Percentiles rank a stretch among this genome's conserved stretches.
Conservation (phyloP, 2,329 filamentous ascomycete species). For the Phyllosticta capitalensis region DNA sequence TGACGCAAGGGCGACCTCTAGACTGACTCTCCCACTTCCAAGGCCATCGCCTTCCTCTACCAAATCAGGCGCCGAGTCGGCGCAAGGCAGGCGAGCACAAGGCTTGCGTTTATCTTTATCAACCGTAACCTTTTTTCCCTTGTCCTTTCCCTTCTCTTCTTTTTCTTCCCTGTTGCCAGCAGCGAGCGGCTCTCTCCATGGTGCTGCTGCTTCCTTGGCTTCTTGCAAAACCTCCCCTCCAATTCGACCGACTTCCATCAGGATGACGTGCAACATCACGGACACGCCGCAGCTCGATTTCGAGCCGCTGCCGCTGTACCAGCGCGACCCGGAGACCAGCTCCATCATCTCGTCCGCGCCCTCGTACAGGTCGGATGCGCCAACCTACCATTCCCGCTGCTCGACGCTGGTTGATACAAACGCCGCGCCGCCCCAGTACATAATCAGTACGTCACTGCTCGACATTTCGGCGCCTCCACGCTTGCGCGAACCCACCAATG, state of each 20-base stretch:
- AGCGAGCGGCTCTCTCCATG: slow-evolving; percentile 3
- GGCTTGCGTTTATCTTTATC: neutral
- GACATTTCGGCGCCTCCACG: slow-evolving; percentile 4
- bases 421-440: neutral
- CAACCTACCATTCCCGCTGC: slow-evolving; percentile 50
- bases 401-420: slow-evolving; percentile 21
- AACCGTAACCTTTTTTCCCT: neutral
- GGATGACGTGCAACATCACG: slow-evolving; percentile 21
- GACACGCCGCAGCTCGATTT: slow-evolving; percentile 17
- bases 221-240: neutral
- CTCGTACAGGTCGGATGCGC: slow-evolving; percentile 55
- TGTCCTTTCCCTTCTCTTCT: neutral
- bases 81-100: neutral
- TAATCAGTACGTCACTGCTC: slow-evolving; percentile 8
- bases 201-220: neutral
- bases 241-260: no score
- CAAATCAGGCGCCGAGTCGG: neutral
- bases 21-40: neutral
- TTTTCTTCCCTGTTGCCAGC: no score
- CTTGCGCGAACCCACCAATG: slow-evolving; percentile 9
- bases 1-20: neutral
- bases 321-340: slow-evolving; percentile 52
- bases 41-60: neutral
- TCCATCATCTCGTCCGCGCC: slow-evolving; percentile 60
- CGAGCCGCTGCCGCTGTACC: slow-evolving; percentile 25